Evolutionary conservation across 1,139 yeast species (phyloP), one percentile per base, ranked within the genome.

Genomic region (Zygoascus hellenicus): DNA sequence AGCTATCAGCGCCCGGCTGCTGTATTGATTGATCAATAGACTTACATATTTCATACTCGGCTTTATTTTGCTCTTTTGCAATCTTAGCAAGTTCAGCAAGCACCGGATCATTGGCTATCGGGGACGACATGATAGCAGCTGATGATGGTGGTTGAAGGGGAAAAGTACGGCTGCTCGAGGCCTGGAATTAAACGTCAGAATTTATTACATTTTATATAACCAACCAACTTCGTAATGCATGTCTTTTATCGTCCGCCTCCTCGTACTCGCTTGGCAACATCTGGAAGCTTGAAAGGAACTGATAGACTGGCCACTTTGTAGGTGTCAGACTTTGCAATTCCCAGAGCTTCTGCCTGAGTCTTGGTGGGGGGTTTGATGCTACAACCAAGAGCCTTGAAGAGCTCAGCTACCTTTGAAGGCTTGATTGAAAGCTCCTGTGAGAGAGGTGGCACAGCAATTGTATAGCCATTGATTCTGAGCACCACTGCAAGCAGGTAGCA

Each of bases 211-310:
- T 19, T 13, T 31, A 13, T 11, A 31, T n/a, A 31, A 31, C 33
- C 9, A 13, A 31, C 33, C 14, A 11, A 13, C 33, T 41, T 9
- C 30, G 14, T 17, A 16, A 19, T 17, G 22, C 30, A 42, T 28
- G 29, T 19, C 3, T 9, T 11, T 33, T 29, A 36, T 14, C 42
- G 37, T 14, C 47, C 48, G 19, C 48, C 50, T 22, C 51, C 55
- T 61, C 83, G 76, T 22, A 80, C 81, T 63, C 88, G 75, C 72
- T 82, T 80, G 13, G 81, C 77, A 75, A 86, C 75, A 58, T 85
- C 92, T 9, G 98, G 98, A 49, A 88, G 72, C 63, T 81, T 83
- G 68, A 94, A 83, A 35, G 99, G 99, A 34, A 89, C 96, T 64
- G 78, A 82, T 65, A 92, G 76, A 17, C 77, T 68, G 7, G 97